phyloP scores from a whole-genome alignment of 371 early-diverging fungal species.

The Basidiobolus meristosporus region DNA sequence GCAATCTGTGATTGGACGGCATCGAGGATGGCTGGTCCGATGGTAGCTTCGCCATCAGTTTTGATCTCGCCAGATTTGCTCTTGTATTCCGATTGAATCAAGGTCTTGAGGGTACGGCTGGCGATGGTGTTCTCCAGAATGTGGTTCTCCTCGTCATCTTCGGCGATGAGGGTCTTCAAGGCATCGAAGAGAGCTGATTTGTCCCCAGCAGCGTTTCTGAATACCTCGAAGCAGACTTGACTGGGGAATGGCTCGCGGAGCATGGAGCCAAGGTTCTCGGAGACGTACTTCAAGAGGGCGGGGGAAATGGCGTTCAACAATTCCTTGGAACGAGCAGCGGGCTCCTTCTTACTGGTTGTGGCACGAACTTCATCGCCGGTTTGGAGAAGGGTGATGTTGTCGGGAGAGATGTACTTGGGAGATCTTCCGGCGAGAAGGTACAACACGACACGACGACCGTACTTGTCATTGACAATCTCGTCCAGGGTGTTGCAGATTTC shows the following conservation, averaged over 20 bases:
- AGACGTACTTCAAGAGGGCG: conserved; percentile 32
- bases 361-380: conserved; percentile 35
- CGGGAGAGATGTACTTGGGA: conserved; percentile 41
- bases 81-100: conserved; percentile 31
- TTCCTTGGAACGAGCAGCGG: conserved; percentile 33
- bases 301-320: conserved; percentile 31
- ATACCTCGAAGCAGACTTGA: conserved; percentile 47
- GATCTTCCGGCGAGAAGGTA: conserved; percentile 55
- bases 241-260: conserved; percentile 39
- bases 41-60: conserved; percentile 15
- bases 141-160: conserved; percentile 23
- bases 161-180: conserved; percentile 5
- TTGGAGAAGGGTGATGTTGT: conserved; percentile 33
- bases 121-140: conserved; percentile 27
- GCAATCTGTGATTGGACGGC: conserved; percentile 7
- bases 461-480: conserved; percentile 41
- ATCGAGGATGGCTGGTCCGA: conserved; percentile 8
- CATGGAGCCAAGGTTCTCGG: conserved; percentile 20
- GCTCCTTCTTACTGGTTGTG: conserved; percentile 53
- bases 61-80: conserved; percentile 7
- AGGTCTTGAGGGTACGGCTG: conserved; percentile 31
- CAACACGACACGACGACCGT: conserved; percentile 50
- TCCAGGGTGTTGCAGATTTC: conserved; percentile 32
- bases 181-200: conserved; percentile 2
- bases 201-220: conserved; percentile 34